Percentiles rank a stretch among this genome's conserved stretches.
These are phyloP conservation scores for Suillus ampliporus DNA, from an alignment of 768 basidiomycete genomes.

Conservation along the genomic window DNA sequence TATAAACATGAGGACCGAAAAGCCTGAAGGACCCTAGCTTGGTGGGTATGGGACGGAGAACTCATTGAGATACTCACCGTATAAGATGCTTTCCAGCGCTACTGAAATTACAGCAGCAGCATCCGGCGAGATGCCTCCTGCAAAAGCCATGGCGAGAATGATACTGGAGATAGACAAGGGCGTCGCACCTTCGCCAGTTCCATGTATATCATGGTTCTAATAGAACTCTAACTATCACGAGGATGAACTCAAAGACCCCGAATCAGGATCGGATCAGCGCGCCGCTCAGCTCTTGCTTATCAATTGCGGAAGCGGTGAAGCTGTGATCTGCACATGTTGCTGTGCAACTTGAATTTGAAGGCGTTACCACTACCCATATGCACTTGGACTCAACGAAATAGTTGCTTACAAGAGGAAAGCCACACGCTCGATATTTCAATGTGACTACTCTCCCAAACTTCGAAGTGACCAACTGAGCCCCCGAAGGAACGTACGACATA, in stretches of 20 bases:
- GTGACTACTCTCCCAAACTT: neutral
- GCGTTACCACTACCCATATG: neutral
- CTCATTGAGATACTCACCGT: neutral
- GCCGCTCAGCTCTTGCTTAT: neutral
- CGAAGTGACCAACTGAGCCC: neutral
- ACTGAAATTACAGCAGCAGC: too few relatives aligned
- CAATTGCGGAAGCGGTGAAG: neutral
- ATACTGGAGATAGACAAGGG: too few relatives aligned
- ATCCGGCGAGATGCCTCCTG: too few relatives aligned
- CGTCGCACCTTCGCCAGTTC: too few relatives aligned
- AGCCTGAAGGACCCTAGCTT: slow-evolving; percentile 24
- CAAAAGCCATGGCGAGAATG: too few relatives aligned
- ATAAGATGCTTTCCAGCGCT: too few relatives aligned
- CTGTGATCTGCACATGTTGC: neutral
- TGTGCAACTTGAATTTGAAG: neutral
- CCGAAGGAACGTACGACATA: neutral
- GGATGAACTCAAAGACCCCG: neutral
- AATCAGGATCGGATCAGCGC: neutral
- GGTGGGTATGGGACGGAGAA: neutral
- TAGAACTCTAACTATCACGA: neutral
- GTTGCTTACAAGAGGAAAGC: neutral
- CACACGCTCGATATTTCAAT: neutral
- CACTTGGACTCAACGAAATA: neutral
- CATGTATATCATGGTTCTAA: neutral
- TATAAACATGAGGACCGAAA: slow-evolving; percentile 42